phyloP scores from a whole-genome alignment of 192 early-diverging fungal genomes.

The Allomyces javanicus region DNA sequence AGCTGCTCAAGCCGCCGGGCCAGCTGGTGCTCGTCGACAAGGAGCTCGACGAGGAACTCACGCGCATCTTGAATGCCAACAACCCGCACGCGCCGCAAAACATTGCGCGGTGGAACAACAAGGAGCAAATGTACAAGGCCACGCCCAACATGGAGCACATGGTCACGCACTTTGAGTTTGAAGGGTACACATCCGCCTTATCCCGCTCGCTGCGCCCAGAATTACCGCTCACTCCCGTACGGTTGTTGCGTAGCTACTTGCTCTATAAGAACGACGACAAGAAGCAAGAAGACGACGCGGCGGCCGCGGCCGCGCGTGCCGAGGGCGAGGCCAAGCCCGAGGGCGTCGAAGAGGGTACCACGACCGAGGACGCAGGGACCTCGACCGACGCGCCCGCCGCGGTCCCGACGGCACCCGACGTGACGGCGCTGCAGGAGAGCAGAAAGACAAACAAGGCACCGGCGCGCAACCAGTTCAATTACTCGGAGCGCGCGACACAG shows the following conservation, averaged over 20 bases:
- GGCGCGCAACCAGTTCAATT: constrained; percentile 40
- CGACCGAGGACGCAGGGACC: too few species aligned
- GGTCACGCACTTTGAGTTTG: constrained; percentile 41
- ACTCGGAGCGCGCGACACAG: constrained; percentile 34
- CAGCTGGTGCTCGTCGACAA: constrained; percentile 29
- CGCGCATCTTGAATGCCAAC: constrained; percentile 42
- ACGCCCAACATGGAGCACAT: constrained; percentile 38
- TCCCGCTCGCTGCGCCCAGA: neutral
- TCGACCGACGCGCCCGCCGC: too few species aligned
- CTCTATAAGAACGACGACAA: neutral
- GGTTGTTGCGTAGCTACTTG: neutral
- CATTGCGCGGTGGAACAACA: constrained; percentile 35
- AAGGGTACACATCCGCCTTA: constrained; percentile 15
- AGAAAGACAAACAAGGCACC: constrained; percentile 13
- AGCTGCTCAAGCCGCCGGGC: constrained; percentile 31
- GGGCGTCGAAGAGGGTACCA: too few species aligned
- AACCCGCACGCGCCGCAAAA: constrained; percentile 45
- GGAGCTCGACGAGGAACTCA: constrained; percentile 38
- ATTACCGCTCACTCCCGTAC: too few species aligned
- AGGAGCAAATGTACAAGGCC: constrained; percentile 32
- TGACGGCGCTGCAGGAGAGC: too few species aligned
- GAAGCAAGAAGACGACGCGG: too few species aligned
- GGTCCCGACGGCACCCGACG: too few species aligned
- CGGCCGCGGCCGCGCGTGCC: too few species aligned
- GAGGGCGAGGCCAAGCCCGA: too few species aligned